These are phyloP conservation scores for Spencermartinsiella europaea DNA, from an alignment of 805 yeast genomes.

Conservation along the genomic window DNA sequence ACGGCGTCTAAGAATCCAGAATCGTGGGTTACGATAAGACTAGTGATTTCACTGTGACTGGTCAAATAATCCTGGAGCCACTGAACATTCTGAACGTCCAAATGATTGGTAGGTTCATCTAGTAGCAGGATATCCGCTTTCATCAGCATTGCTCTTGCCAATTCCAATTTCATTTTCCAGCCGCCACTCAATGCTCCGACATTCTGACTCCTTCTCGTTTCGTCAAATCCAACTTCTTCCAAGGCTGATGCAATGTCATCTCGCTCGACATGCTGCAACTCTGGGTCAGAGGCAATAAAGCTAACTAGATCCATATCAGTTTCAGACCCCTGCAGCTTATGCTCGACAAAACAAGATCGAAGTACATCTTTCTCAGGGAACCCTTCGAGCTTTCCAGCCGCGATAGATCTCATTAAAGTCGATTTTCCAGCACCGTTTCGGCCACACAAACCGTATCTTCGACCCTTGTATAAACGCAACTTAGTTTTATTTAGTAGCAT, in stretches of 20 bases:
- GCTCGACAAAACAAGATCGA: constrained; percentile 95
- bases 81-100: constrained; percentile 88
- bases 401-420: constrained; percentile 93
- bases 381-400: constrained; percentile 95
- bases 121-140: constrained; percentile 90
- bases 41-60: constrained; percentile 80
- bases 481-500: constrained; percentile 93
- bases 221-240: constrained; percentile 84
- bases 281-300: constrained; percentile 87
- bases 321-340: constrained; percentile 91
- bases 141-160: constrained; percentile 98
- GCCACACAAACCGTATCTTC: constrained; percentile 96
- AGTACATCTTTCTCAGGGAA: constrained; percentile 86
- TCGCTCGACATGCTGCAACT: constrained; percentile 55
- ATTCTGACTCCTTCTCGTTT: constrained; percentile 79
- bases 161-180: constrained; percentile 98
- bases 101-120: constrained; percentile 98
- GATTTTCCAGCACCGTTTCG: constrained; percentile 99
- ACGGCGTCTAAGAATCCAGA: constrained; percentile 93
- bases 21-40: constrained; percentile 95
- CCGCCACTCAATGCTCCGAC: constrained; percentile 97
- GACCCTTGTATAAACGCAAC: constrained; percentile 84
- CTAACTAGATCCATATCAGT: constrained; percentile 83
- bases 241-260: constrained; percentile 74
- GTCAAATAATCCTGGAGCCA: constrained; percentile 90